Conservation (phyloP, 2,329 filamentous ascomycete species). For the Purpureocillium takamizusanense region DNA sequence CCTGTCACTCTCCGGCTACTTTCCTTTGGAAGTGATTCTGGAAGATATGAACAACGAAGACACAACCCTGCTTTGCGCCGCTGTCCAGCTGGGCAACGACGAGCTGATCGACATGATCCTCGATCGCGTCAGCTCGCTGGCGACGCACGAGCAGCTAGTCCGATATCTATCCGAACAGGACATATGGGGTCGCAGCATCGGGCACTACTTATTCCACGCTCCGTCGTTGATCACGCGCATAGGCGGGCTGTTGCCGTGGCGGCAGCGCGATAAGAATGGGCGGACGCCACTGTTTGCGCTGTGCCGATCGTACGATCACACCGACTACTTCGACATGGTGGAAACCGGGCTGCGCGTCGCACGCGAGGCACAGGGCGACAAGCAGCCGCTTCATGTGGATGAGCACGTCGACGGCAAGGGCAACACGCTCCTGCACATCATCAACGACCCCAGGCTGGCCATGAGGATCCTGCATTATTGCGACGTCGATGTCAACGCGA, state of each 20-base stretch:
- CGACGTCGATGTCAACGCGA: constrained; percentile 92
- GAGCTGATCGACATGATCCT: constrained; percentile 70
- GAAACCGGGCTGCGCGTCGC: constrained; percentile 70
- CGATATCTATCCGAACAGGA: constrained; percentile 72
- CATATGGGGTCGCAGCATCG: constrained; percentile 75
- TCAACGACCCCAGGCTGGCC: constrained; percentile 75
- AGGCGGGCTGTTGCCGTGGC: constrained; percentile 75
- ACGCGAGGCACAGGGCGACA: constrained; percentile 65
- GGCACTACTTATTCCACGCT: constrained; percentile 93
- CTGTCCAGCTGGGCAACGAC: constrained; percentile 73
- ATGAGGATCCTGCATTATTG: constrained; percentile 69
- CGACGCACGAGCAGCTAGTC: constrained; percentile 45
- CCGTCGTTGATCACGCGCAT: constrained; percentile 71
- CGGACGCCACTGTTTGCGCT: constrained; percentile 96
- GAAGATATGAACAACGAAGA: constrained; percentile 84
- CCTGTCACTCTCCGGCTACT: constrained; percentile 67
- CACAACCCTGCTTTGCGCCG: constrained; percentile 80
- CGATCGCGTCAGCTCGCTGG: constrained; percentile 54
- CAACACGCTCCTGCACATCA: constrained; percentile 91
- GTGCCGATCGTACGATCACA: constrained; percentile 90
- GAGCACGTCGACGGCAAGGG: constrained; percentile 89
- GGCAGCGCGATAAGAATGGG: constrained; percentile 86
- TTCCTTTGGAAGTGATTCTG: constrained; percentile 60
- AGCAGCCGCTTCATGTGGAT: constrained; percentile 74
- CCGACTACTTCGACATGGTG: constrained; percentile 81